Percentiles rank a stretch among this genome's conserved stretches.
Evolutionary conservation across 2,329 filamentous ascomycete species (phyloP).

Genomic region (Trichoderma cornu-damae): DNA sequence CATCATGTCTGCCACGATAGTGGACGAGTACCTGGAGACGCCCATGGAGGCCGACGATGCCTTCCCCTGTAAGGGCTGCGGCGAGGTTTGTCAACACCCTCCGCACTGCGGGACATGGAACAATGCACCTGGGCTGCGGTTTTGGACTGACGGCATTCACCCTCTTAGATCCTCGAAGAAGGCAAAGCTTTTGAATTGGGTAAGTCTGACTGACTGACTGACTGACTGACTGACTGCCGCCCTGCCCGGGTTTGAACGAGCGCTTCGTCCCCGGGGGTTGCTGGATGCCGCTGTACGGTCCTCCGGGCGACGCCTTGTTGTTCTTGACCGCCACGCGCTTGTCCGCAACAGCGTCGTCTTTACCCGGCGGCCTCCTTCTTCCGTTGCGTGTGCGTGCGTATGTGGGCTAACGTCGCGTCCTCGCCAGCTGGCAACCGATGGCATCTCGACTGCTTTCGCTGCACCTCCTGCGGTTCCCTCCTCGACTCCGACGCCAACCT

Average conservation of each 20-base stretch:
- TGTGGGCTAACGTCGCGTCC: conserved; percentile 27
- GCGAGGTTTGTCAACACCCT: conserved; percentile 60
- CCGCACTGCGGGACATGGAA: conserved; percentile 1
- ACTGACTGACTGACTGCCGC: too few relatives aligned
- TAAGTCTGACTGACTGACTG: conserved; percentile 43
- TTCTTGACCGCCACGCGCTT: conserved; percentile 6
- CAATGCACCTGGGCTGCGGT: background rate
- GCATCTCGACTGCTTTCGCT: conserved; percentile 99
- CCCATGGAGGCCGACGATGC: conserved; percentile 74
- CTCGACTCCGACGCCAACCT: conserved; percentile 98
- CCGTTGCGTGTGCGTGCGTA: background rate
- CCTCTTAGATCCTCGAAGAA: conserved; percentile 84
- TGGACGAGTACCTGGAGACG: conserved; percentile 59
- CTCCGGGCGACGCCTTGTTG: background rate
- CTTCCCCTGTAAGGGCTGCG: conserved; percentile 88
- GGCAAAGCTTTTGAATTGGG: conserved; percentile 97
- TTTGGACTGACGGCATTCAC: conserved; percentile 16
- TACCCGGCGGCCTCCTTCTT: background rate
- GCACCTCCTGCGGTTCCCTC: conserved; percentile 89
- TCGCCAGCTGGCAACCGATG: conserved; percentile 81
- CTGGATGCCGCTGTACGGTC: background rate
- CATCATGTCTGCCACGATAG: conserved; percentile 42
- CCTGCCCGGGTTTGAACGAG: too few relatives aligned
- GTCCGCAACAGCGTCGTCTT: background rate
- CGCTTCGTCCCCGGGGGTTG: background rate